Conservation (phyloP, 176 grass and related monocot species). For the Bromus sterilis region DNA sequence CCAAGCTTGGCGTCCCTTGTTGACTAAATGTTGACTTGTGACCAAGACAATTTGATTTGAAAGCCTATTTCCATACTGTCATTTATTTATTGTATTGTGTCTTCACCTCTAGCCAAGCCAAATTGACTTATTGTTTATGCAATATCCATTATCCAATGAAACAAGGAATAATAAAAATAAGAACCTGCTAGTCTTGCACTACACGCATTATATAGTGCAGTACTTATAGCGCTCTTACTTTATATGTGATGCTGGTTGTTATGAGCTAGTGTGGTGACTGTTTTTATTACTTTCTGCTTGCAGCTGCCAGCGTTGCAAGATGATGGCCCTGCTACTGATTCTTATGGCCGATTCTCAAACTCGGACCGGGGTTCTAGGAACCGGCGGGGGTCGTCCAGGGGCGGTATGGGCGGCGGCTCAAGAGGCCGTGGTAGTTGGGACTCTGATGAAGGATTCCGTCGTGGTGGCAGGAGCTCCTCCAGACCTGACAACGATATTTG, state of each 20-base stretch:
- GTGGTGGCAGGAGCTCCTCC: constrained; percentile 52
- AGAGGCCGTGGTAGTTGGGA: constrained; percentile 44
- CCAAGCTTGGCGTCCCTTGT: background rate
- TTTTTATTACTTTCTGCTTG: constrained; percentile 17
- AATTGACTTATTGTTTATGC: background rate
- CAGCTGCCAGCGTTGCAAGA: constrained; percentile 95
- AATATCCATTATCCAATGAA: background rate
- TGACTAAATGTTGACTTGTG: background rate
- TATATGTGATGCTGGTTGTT: background rate
- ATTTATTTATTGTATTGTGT: background rate
- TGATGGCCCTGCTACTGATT: constrained; percentile 67
- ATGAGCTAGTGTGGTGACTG: constrained; percentile 10
- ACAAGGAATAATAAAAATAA: background rate
- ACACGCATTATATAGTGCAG: background rate
- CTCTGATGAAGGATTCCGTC: constrained; percentile 48
- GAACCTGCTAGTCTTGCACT: background rate
- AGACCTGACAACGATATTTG: constrained; percentile 47
- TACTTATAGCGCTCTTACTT: background rate
- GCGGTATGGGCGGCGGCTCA: constrained; percentile 31
- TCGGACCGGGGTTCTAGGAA: constrained; percentile 46
- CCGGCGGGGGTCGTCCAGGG: constrained; percentile 20
- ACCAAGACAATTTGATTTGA: background rate
- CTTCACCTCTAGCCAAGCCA: constrained; percentile 15
- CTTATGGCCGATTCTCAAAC: constrained; percentile 76
- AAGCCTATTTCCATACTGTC: background rate